These are phyloP conservation scores for Mortierella sp. DNA, from an alignment of 371 early-diverging fungal species.

Conservation along the genomic window DNA sequence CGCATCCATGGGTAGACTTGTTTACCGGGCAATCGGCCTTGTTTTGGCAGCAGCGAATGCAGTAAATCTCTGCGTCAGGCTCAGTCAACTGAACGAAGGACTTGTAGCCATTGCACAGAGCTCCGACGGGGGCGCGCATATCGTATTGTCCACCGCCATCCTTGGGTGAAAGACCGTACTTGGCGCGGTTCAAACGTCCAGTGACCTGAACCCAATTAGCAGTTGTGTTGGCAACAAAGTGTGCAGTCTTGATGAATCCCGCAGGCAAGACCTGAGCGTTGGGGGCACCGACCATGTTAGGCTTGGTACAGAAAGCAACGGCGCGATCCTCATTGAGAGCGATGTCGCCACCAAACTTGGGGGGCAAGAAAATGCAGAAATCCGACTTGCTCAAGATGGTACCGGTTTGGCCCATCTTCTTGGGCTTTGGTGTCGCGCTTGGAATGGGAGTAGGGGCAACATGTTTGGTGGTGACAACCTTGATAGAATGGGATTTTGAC, in stretches of 20 bases:
- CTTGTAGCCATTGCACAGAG: conserved; percentile 63
- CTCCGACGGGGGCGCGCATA: conserved; percentile 62
- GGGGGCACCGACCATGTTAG: conserved; percentile 17
- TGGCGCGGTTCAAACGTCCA: conserved; percentile 63
- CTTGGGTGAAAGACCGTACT: conserved; percentile 57
- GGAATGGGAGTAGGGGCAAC: conserved; percentile 1
- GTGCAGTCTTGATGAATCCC: conserved; percentile 66
- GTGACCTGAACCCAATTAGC: conserved; percentile 68
- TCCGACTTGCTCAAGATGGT: conserved; percentile 9
- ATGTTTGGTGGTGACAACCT: neutral
- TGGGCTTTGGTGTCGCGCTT: neutral
- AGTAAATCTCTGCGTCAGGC: conserved; percentile 62
- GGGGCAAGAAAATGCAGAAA: conserved; percentile 25
- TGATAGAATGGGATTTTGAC: neutral
- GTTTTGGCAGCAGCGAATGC: conserved; percentile 68
- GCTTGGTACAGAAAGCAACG: conserved; percentile 64
- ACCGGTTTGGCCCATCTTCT: conserved; percentile 13
- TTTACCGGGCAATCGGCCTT: conserved; percentile 46
- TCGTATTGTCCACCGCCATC: conserved; percentile 71
- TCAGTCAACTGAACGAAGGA: conserved; percentile 67
- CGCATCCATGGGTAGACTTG: conserved; percentile 34
- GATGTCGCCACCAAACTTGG: conserved; percentile 27
- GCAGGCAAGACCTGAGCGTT: conserved; percentile 56
- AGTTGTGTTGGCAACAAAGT: conserved; percentile 59
- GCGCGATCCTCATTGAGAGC: conserved; percentile 46